Evolutionary conservation across 768 basidiomycete genomes (phyloP), one percentile per base, ranked within the genome.

Genomic region (Sporobolomyces phaffii): DNA sequence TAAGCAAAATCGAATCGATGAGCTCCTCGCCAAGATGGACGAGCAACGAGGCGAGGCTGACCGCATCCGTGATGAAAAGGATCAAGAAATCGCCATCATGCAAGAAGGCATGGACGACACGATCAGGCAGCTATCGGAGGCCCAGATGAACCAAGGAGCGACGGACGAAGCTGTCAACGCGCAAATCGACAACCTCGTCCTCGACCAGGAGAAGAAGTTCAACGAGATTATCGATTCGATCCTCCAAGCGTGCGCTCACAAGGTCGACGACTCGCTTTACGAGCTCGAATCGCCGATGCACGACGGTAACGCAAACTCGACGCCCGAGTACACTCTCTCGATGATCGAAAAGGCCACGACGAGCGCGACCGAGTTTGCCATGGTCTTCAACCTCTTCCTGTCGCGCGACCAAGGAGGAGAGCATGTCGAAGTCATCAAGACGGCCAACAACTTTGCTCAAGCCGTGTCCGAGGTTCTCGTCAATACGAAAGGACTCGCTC

Each of bases 171-270:
- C 93, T 0, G 91, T 90, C 65, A 90, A 90, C 76, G 89, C 91
- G n/a, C 91, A 98, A 77, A 92, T 99, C 73, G 94, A 98, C 77
- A 94, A 87, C 3, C 83, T 99, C 73, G 93, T 99, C 68, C 81
- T 99, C 60, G 96, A 99, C 76, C 88, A 94, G 77, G 85, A 92
- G 77, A 98, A 98, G 82, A 94, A 98, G 79, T 82, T 99, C 72
- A 98, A 99, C 78, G 84, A 91, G 73, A 93, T 99, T 76, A 98
- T 99, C 74, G 94, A 99, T 79, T 98, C 94, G 0, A 97, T 98
- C 76, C 81, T 99, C 26, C 90, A 96, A 77, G 89, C 91, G 5
- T 97, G 94, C 77, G 88, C 96, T 34, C 89, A 92, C 72, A 98
- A 98, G 78, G 87, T 99, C 29, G 96, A 99, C 72, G 93, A 98